A percentile compares a stretch with the other conserved stretches of the same genome.
phyloP scores from a whole-genome alignment of 2,329 filamentous ascomycete species.

The Coniochaeta pulveracea region DNA sequence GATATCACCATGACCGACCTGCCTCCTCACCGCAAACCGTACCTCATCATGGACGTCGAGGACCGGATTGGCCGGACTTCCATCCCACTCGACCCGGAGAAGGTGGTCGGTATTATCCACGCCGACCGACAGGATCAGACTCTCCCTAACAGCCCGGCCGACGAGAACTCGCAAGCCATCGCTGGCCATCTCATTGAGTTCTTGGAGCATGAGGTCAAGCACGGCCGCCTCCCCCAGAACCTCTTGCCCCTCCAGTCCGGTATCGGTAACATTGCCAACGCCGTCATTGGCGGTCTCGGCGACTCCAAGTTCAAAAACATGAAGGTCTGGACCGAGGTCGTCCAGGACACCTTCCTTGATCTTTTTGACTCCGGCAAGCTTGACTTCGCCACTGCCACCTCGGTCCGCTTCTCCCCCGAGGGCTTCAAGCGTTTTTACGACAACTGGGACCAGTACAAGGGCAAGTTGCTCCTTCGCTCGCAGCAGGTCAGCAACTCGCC shows the following conservation, averaged over 20 bases:
- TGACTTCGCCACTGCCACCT: constrained; percentile 83
- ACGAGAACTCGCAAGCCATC: constrained; percentile 61
- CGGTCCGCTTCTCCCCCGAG: constrained; percentile 81
- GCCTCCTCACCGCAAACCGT: constrained; percentile 71
- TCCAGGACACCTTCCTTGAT: constrained; percentile 87
- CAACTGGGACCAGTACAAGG: constrained; percentile 67
- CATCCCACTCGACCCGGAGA: constrained; percentile 72
- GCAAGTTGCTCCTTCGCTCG: constrained; percentile 76
- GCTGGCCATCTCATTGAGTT: constrained; percentile 70
- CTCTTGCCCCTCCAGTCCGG: constrained; percentile 77
- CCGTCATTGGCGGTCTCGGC: constrained; percentile 73
- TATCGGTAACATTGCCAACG: constrained; percentile 90
- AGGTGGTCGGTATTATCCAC: constrained; percentile 75
- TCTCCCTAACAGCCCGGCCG: constrained; percentile 63
- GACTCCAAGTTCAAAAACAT: constrained; percentile 77
- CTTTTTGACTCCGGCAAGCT: constrained; percentile 81
- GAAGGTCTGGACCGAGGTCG: constrained; percentile 87
- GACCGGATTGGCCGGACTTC: constrained; percentile 76
- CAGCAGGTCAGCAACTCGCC: constrained; percentile 83
- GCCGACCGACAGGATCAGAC: constrained; percentile 73
- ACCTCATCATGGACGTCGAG: constrained; percentile 74
- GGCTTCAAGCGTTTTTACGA: constrained; percentile 88
- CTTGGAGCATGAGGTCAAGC: constrained; percentile 73
- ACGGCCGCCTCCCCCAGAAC: constrained; percentile 64
- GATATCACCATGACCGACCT: constrained; percentile 86